phyloP scores from a whole-genome alignment of 495 filamentous ascomycete genomes.

The Amniculicola lignicola region DNA sequence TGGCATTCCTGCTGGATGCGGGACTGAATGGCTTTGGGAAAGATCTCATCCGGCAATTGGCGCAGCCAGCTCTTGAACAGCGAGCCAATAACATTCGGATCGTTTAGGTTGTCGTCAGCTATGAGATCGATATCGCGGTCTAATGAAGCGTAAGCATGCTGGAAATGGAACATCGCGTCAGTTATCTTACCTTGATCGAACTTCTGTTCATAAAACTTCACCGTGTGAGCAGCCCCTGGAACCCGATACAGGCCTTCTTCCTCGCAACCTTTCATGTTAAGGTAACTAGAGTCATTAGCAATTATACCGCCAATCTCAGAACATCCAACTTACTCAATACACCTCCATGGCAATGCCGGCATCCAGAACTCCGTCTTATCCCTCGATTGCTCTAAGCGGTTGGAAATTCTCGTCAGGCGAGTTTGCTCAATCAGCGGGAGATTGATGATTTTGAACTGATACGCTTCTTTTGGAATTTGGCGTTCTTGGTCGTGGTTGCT shows the following conservation, averaged over 20 bases:
- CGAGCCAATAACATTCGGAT: conserved; percentile 89
- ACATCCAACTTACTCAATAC: conserved; percentile 65
- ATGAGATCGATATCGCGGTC: conserved; percentile 85
- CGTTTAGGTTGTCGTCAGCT: conserved; percentile 76
- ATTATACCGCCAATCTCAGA: background rate
- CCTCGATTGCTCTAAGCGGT: conserved; percentile 71
- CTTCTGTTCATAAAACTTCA: conserved; percentile 81
- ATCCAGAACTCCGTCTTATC: conserved; percentile 98
- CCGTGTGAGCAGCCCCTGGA: conserved; percentile 75
- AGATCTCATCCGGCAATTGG: conserved; percentile 86
- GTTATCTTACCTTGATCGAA: conserved; percentile 68
- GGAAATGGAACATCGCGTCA: conserved; percentile 14
- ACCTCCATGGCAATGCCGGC: conserved; percentile 86
- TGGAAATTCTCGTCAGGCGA: conserved; percentile 79
- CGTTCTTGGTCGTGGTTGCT: conserved; percentile 64
- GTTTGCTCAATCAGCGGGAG: conserved; percentile 79
- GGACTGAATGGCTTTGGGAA: conserved; percentile 75
- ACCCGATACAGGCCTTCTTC: conserved; percentile 88
- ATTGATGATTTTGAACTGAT: conserved; percentile 74
- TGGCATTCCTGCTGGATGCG: conserved; percentile 70
- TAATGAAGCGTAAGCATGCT: conserved; percentile 33
- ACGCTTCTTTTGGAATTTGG: conserved; percentile 67
- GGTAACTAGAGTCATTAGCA: conserved; percentile 53
- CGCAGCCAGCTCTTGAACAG: conserved; percentile 92
- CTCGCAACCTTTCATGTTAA: conserved; percentile 86